A percentile compares a stretch with the other conserved stretches of the same genome.
Evolutionary conservation across 2,329 filamentous ascomycete species (phyloP).

Genomic region (Cladosporium sp.): DNA sequence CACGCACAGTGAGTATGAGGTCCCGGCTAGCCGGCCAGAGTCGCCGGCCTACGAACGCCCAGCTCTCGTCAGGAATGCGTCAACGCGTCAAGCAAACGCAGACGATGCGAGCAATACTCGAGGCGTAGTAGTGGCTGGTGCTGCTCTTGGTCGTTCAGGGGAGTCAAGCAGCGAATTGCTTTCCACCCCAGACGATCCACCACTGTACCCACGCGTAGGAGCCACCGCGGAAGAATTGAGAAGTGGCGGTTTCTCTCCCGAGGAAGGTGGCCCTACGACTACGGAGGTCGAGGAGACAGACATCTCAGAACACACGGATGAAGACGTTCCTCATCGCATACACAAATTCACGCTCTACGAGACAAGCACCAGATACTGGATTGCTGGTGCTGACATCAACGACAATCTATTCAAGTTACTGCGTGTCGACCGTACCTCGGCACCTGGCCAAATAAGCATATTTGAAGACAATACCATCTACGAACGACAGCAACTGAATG

Average conservation of each 20-base stretch:
- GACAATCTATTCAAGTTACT: slow-evolving; percentile 87
- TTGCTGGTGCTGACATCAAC: slow-evolving; percentile 87
- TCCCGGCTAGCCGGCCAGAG: slow-evolving; percentile 15
- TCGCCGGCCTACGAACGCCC: slow-evolving; percentile 7
- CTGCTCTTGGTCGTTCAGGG: neutral
- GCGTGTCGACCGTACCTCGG: slow-evolving; percentile 89
- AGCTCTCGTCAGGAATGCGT: slow-evolving; percentile 11
- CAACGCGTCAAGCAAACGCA: neutral
- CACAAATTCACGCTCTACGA: slow-evolving; percentile 98
- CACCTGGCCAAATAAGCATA: slow-evolving; percentile 75
- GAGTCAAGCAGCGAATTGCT: slow-evolving; percentile 21
- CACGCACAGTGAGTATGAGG: slow-evolving; percentile 29
- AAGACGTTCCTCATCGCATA: slow-evolving; percentile 55
- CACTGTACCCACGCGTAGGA: slow-evolving; percentile 30
- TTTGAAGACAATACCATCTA: slow-evolving; percentile 96
- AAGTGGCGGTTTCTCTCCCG: slow-evolving; percentile 1
- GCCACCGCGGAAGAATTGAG: slow-evolving; percentile 30
- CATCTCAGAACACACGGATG: slow-evolving; percentile 18
- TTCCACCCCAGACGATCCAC: slow-evolving; percentile 25
- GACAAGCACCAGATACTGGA: slow-evolving; percentile 88
- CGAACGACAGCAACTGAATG: slow-evolving; percentile 85
- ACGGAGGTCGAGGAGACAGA: slow-evolving; percentile 20
- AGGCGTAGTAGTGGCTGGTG: neutral
- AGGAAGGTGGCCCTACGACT: slow-evolving; percentile 7
- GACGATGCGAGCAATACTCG: neutral